Base-by-base conservation (phyloP, 768 basidiomycete species). In the Trametes punicea region DNA sequence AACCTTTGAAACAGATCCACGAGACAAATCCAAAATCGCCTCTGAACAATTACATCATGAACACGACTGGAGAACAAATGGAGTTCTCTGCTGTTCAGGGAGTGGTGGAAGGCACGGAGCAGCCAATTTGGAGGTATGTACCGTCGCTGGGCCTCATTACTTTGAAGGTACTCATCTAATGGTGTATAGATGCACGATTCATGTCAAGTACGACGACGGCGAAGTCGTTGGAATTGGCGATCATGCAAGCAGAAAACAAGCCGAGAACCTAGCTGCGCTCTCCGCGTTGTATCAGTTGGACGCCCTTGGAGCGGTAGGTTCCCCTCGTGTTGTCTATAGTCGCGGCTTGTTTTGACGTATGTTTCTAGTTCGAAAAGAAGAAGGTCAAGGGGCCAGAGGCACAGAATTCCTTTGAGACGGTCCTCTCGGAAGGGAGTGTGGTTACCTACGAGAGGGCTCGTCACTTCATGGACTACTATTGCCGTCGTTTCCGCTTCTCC, bases 381-480 rank as follows among this genome's bases (percentile, higher is more conserved):
- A 55, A 49, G 18, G 36, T 27, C 13, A 29, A 51, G 20, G 42
- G 23, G 4, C 25, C 42, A 9, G 50, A 42, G 6, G 41, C 25
- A 13, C 9, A 30, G 18, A 58, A 54, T 26, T 53, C 65, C 1
- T 6, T 50, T 7, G 66, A 69, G 15, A 73, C 73, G 29, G 67
- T 63, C 6, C 65, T 94, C 10, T 81, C 84, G 2, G 87, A 93
- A 64, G 83, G 84, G 23, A 77, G 81, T 10, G 64, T 71, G 20
- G 80, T 94, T 59, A 74, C 73, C 6, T 85, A 85, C 47, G 89
- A 91, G 48, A 79, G 80, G 48, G 92, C 93, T 3, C 83, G 87
- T 46, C 83, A 81, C 57, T 98, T 98, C 75, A 94, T 97, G 87
- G 94, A 95, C 60, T 98, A 89, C 69, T 98, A 98, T 65, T 96